Percentiles rank a stretch among this genome's conserved stretches.
Evolutionary conservation across 805 yeast species (phyloP).

Genomic region (Saccharomycopsis microspora): DNA sequence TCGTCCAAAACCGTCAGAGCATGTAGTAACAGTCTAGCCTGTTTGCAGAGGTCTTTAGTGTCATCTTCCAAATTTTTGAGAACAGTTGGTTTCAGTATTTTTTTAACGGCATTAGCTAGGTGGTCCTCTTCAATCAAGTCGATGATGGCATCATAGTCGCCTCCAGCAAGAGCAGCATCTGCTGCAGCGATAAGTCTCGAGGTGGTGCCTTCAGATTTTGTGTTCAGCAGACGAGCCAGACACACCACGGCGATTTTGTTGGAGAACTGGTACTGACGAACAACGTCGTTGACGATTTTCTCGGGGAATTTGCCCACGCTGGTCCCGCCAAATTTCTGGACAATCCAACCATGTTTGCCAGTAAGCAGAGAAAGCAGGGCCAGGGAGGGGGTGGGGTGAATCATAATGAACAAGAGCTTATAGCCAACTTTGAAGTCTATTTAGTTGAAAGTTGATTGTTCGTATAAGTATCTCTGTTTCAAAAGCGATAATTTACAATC

Average conservation of each 20-base stretch:
- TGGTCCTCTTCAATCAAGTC: slow-evolving; percentile 73
- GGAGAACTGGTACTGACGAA: slow-evolving; percentile 43
- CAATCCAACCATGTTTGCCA: slow-evolving; percentile 42
- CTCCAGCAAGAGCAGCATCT: slow-evolving; percentile 55
- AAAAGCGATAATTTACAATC: no score
- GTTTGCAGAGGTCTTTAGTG: slow-evolving; percentile 53
- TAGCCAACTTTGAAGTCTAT: no score
- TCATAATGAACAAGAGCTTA: not conserved
- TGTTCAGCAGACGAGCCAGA: slow-evolving; percentile 84
- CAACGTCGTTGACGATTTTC: slow-evolving; percentile 75
- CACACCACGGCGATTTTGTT: slow-evolving; percentile 87
- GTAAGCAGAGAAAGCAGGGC: slow-evolving; percentile 7
- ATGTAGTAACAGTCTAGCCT: slow-evolving; percentile 57
- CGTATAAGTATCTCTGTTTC: no score
- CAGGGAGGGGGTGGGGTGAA: slow-evolving; percentile 3
- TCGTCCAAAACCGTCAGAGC: slow-evolving; percentile 92
- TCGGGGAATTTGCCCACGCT: slow-evolving; percentile 91
- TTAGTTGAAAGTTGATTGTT: no score
- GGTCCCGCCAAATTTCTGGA: slow-evolving; percentile 97
- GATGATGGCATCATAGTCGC: slow-evolving; percentile 47
- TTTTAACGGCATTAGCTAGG: slow-evolving; percentile 50
- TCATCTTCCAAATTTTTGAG: slow-evolving; percentile 43
- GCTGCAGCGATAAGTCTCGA: slow-evolving; percentile 78
- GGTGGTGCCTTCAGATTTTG: slow-evolving; percentile 93
- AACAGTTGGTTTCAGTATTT: slow-evolving; percentile 36